Evolutionary conservation across 306 rosid genomes (phyloP).

Genomic region (Trifolium pratense): DNA sequence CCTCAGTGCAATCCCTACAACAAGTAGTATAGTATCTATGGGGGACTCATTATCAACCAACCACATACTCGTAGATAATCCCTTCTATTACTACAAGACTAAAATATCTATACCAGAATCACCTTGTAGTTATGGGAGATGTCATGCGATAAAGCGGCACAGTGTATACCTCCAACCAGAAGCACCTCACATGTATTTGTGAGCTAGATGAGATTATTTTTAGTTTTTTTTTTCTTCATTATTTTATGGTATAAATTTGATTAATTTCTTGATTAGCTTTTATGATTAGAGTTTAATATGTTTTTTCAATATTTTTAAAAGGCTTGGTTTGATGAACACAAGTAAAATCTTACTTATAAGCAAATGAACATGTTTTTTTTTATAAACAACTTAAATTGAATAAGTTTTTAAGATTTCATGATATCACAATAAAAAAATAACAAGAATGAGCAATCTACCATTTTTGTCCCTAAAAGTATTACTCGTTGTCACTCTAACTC

Average conservation of each 20-base stretch:
- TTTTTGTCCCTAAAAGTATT: no score
- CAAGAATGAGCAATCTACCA: no score
- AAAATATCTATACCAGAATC: not conserved
- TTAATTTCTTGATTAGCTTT: not conserved
- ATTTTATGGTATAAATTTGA: not conserved
- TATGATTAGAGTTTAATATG: no score
- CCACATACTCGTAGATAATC: not conserved
- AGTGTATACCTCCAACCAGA: not conserved
- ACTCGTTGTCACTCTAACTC: no score
- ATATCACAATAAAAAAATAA: no score
- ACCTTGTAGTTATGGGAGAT: not conserved
- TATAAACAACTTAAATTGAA: no score
- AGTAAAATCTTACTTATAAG: no score
- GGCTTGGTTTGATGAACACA: no score
- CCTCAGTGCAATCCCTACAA: slow-evolving; percentile 52
- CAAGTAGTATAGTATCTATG: not conserved
- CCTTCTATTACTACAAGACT: not conserved
- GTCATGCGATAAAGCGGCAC: not conserved
- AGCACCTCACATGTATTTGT: not conserved
- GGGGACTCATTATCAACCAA: not conserved
- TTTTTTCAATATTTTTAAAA: no score
- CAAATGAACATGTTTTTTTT: no score
- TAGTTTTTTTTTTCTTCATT: no score
- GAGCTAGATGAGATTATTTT: not conserved
- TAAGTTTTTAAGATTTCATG: no score